Conservation (phyloP, 192 early-diverging fungal genomes). For the Coemansia sp. region DNA sequence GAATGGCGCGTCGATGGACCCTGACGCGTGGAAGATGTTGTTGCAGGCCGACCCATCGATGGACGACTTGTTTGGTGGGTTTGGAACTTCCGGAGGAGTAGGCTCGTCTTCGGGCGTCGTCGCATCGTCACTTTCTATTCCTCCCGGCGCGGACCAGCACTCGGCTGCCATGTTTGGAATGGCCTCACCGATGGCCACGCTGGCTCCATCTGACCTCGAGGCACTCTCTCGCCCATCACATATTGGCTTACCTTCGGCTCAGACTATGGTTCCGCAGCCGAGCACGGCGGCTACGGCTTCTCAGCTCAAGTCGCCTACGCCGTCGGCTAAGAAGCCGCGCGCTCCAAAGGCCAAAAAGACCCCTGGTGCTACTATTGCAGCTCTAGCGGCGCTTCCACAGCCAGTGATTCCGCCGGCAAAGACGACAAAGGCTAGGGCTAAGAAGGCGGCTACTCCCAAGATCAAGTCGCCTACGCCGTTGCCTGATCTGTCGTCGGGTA, state of each 20-base stretch:
- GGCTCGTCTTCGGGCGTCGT: not conserved
- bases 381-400: not conserved
- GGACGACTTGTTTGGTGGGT: constrained; percentile 32
- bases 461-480: constrained; percentile 55
- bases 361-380: not conserved
- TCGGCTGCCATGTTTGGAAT: not conserved
- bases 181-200: constrained; percentile 17
- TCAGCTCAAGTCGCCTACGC: constrained; percentile 31
- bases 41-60: constrained; percentile 42
- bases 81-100: not conserved
- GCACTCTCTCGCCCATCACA: constrained; percentile 12
- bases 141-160: not conserved
- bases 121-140: not conserved
- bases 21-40: constrained; percentile 43
- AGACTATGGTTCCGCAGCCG: constrained; percentile 4
- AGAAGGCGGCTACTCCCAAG: constrained; percentile 48
- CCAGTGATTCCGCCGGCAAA: not conserved
- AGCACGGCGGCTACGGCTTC: not conserved
- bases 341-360: constrained; percentile 44
- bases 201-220: constrained; percentile 49
- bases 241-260: not conserved
- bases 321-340: constrained; percentile 41
- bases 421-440: constrained; percentile 18
- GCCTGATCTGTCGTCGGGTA: not conserved
- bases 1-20: constrained; percentile 33